These are phyloP conservation scores for Lobosporangium transversale DNA, from an alignment of 192 early-diverging fungal genomes.

Conservation along the genomic window DNA sequence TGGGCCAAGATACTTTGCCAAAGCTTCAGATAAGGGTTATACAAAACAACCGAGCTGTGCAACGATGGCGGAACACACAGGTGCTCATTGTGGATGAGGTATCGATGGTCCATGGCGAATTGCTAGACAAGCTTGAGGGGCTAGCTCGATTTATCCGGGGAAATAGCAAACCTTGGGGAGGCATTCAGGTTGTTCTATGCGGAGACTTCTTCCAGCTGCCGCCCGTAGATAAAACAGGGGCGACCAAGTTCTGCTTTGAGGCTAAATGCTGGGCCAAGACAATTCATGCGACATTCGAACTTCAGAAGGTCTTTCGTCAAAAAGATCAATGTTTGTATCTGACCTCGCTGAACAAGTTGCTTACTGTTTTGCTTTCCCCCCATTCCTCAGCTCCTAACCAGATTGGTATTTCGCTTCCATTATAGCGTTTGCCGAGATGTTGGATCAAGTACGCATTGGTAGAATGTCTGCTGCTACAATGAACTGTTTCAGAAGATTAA, in stretches of 20 bases:
- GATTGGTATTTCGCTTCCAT: neutral
- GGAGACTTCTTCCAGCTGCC: slow-evolving; percentile 89
- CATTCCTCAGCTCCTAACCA: too few species aligned
- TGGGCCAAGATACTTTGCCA: slow-evolving; percentile 54
- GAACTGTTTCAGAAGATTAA: slow-evolving; percentile 56
- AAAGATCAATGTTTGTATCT: slow-evolving; percentile 64
- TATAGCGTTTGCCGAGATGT: slow-evolving; percentile 73
- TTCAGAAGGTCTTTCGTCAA: slow-evolving; percentile 86
- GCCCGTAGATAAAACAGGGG: slow-evolving; percentile 63
- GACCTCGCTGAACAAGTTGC: too few species aligned
- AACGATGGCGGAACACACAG: slow-evolving; percentile 70
- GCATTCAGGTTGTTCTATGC: slow-evolving; percentile 71
- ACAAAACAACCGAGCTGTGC: slow-evolving; percentile 13
- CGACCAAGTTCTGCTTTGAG: slow-evolving; percentile 71
- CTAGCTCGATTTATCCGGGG: slow-evolving; percentile 63
- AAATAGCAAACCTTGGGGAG: slow-evolving; percentile 69
- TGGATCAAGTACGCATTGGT: slow-evolving; percentile 88
- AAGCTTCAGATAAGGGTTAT: slow-evolving; percentile 34
- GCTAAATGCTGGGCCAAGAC: slow-evolving; percentile 62
- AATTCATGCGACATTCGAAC: slow-evolving; percentile 64
- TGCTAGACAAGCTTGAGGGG: slow-evolving; percentile 77
- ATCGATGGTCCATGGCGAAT: slow-evolving; percentile 77
- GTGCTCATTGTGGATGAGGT: slow-evolving; percentile 83
- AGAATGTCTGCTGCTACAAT: slow-evolving; percentile 59
- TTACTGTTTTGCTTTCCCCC: too few species aligned